Percentiles rank a stretch among this genome's conserved stretches.
phyloP scores from a whole-genome alignment of 441 rosid genomes.

The Adansonia gregorii region DNA sequence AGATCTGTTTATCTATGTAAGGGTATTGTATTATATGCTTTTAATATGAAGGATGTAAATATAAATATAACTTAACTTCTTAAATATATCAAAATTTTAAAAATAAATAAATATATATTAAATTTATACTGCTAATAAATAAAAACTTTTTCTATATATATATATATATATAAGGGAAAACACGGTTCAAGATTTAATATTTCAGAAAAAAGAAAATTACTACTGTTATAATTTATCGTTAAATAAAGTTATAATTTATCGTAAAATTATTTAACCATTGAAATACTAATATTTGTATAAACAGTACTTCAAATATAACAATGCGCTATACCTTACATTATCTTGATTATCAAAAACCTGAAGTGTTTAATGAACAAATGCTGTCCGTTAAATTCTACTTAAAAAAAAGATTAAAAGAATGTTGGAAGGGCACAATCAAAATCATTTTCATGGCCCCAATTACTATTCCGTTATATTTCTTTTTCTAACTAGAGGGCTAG shows the following conservation, averaged over 20 bases:
- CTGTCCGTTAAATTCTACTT: not conserved
- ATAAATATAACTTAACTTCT: too few relatives aligned
- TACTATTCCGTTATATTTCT: not conserved
- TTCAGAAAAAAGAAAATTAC: not conserved
- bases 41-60: too few relatives aligned
- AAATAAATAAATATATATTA: too few relatives aligned
- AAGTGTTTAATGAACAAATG: not conserved
- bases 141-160: too few relatives aligned
- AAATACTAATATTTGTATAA: not conserved
- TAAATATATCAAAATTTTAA: too few relatives aligned
- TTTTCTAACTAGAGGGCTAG: not conserved
- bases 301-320: not conserved
- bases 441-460: constrained; percentile 17
- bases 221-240: too few relatives aligned
- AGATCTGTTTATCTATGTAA: too few relatives aligned
- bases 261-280: too few relatives aligned
- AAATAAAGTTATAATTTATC: too few relatives aligned
- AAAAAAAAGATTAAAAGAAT: not conserved
- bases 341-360: not conserved
- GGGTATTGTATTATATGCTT: too few relatives aligned
- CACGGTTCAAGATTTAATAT: not conserved
- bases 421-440: not conserved
- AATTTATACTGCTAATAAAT: too few relatives aligned
- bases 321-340: not conserved
- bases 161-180: too few relatives aligned